Evolutionary conservation across 1,284 basidiomycete genomes (phyloP).

Genomic region (Trichosporon coremiiforme): DNA sequence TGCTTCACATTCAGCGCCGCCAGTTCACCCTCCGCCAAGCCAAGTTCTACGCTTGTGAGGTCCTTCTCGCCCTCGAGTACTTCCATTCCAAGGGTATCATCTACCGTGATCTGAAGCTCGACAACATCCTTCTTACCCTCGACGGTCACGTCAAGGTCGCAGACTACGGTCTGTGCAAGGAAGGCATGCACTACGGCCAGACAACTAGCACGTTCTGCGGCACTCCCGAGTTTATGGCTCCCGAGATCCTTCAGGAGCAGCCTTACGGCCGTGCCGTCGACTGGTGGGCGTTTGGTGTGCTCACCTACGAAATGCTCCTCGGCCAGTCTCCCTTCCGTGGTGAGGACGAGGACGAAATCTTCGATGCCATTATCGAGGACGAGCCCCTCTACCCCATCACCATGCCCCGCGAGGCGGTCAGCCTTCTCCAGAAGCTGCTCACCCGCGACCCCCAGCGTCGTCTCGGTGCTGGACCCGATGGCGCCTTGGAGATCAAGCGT

Average conservation of each 20-base stretch:
- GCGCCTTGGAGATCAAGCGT: slow-evolving; percentile 96
- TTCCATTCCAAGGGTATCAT: slow-evolving; percentile 99
- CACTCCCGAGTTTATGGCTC: slow-evolving; percentile 99
- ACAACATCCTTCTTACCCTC: slow-evolving; percentile 94
- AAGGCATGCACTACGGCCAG: slow-evolving; percentile 95
- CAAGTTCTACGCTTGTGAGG: slow-evolving; percentile 99
- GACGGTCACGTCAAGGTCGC: slow-evolving; percentile 99
- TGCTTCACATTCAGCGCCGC: slow-evolving; percentile 79
- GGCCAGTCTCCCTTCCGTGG: slow-evolving; percentile 99
- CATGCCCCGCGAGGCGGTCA: slow-evolving; percentile 98
- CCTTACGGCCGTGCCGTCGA: slow-evolving; percentile 97
- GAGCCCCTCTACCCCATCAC: slow-evolving; percentile 98
- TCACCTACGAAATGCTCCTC: slow-evolving; percentile 98
- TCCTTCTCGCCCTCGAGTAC: slow-evolving; percentile 93
- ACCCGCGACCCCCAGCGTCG: slow-evolving; percentile 90
- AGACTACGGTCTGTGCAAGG: slow-evolving; percentile 98
- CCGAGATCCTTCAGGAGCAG: slow-evolving; percentile 98
- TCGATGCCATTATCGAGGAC: slow-evolving; percentile 98
- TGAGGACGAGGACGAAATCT: slow-evolving; percentile 99
- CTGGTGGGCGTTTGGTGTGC: slow-evolving; percentile 99
- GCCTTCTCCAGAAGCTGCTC: slow-evolving; percentile 87
- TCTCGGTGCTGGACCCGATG: slow-evolving; percentile 88
- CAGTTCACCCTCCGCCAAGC: slow-evolving; percentile 80
- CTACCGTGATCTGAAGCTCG: slow-evolving; percentile 90
- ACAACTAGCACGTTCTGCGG: slow-evolving; percentile 99